Evolutionary conservation across 352 stramenopile species (phyloP), one percentile per base, ranked within the genome.

Genomic region (Thraustochytrium sp.): DNA sequence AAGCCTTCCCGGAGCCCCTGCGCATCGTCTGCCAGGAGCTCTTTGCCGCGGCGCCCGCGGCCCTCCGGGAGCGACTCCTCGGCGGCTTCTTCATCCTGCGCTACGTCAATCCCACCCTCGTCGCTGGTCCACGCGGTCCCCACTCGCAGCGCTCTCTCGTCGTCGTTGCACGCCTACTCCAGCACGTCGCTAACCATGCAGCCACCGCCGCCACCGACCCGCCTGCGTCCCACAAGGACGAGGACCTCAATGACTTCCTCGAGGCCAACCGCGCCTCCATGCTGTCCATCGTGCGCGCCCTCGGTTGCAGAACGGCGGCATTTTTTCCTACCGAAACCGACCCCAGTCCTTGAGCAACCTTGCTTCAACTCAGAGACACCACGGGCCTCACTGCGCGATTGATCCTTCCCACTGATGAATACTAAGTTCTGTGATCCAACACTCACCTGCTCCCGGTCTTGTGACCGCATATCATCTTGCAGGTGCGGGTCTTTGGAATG

Each of bases 101-200:
- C 18, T 55, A 31, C 53, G n/a, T 80, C 34, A 80, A 80, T 26
- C 68, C 68, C 26, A 26, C 21, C 2, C 68, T 80, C 18, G 68
- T 80, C 5, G 18, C 34, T 9, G 31, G 11, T 21, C 68, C 48
- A 13, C 23, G 44, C 11, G 13, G 13, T 34, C 16, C n/a, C 23
- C 26, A 80, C 31, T 18, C 48, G 23, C 68, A 68, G 38, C 48
- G 53, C 13, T 5, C 44, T 13, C 68, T 80, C 53, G 29, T 80
- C 13, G 68, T 75, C 31, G 26, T 26, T 29, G 68, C 68, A 11
- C 68, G 68, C 13, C 37, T 51, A 29, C 38, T 80, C 23, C 68
- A 80, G 40, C 68, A 80, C 51, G 21, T 80, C 9, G 68, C 46
- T 0, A 80, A 77, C 2, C 59, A 72, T n/a, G 55, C 55, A 29